phyloP scores from a whole-genome alignment of 176 grass and related monocot genomes.

The Triticum aestivum region DNA sequence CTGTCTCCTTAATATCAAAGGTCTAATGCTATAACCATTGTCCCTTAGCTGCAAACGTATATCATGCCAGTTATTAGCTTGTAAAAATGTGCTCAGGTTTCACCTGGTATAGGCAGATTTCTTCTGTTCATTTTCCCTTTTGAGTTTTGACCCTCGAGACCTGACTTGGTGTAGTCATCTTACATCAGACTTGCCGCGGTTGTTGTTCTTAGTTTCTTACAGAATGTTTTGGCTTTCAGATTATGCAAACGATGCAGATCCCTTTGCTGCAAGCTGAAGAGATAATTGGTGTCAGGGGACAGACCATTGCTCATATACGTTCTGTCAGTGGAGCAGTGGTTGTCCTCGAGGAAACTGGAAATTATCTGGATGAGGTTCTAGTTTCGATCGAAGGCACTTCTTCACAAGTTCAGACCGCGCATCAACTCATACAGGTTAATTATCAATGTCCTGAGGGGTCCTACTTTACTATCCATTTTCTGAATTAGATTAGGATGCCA shows the following conservation, averaged over 20 bases:
- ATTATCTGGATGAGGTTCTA: constrained; percentile 45
- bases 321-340: constrained; percentile 56
- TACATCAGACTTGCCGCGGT: background rate
- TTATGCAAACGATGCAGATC: constrained; percentile 73
- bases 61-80: background rate
- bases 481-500: constrained; percentile 1
- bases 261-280: constrained; percentile 67
- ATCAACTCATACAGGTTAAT: constrained; percentile 70
- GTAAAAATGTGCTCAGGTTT: background rate
- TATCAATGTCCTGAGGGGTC: background rate
- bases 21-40: constrained; percentile 23
- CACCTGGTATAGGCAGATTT: background rate
- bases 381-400: constrained; percentile 68
- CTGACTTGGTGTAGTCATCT: background rate
- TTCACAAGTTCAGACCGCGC: constrained; percentile 69
- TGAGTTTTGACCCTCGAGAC: background rate
- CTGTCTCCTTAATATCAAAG: constrained; percentile 50
- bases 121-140: background rate
- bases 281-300: constrained; percentile 64
- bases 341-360: constrained; percentile 57
- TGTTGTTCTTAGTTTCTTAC: background rate
- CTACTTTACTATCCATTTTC: constrained; percentile 2
- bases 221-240: constrained; percentile 36
- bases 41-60: background rate
- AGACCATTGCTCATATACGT: constrained; percentile 62